phyloP scores from a whole-genome alignment of 495 filamentous ascomycete species.

The Penicillium odoratum region DNA sequence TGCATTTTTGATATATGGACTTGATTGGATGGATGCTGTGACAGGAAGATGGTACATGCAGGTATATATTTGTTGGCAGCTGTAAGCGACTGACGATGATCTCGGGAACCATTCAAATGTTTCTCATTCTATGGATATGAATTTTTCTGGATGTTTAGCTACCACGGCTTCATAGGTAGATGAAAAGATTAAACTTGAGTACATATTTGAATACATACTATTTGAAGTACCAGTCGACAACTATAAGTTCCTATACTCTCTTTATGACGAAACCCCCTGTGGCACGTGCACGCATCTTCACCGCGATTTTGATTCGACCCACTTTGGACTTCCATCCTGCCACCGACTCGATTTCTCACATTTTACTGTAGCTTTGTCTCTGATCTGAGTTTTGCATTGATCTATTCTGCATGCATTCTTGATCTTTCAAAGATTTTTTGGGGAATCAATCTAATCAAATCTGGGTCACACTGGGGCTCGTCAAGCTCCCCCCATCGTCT shows the following conservation, averaged over 20 bases:
- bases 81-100: neutral
- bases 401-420: constrained; percentile 3
- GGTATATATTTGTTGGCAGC: constrained; percentile 1
- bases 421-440: neutral
- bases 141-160: too few species aligned
- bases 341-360: constrained; percentile 6
- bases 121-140: too few species aligned
- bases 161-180: too few species aligned
- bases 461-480: neutral
- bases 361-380: constrained; percentile 3
- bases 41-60: neutral
- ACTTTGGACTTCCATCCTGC: constrained; percentile 13
- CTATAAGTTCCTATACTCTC: neutral
- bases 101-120: too few species aligned
- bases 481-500: constrained; percentile 23
- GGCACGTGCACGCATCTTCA: constrained; percentile 42
- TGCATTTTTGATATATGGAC: neutral
- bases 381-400: neutral
- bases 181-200: too few species aligned
- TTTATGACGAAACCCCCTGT: constrained; percentile 17
- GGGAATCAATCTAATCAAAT: neutral
- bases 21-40: neutral
- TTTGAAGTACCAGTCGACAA: neutral
- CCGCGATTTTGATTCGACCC: constrained; percentile 41
- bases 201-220: too few species aligned